Evolutionary conservation across 495 filamentous ascomycete genomes (phyloP).

Genomic region (Bathelium albidoporum): DNA sequence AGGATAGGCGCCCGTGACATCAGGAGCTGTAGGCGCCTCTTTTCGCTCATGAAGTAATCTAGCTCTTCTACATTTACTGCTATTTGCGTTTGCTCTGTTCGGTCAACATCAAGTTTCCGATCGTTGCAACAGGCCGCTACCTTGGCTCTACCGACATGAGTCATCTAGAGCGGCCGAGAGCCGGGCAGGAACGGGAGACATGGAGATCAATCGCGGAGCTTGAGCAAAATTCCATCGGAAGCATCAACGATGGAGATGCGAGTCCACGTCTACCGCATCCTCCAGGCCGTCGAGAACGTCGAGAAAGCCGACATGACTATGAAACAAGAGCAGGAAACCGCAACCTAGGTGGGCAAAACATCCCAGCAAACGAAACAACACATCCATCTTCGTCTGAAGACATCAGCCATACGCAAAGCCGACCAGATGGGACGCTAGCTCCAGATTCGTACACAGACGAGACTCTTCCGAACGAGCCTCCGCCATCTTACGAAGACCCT

Average conservation of each 20-base stretch:
- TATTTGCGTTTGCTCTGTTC: too few species aligned
- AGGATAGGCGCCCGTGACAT: too few species aligned
- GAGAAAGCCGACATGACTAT: neutral
- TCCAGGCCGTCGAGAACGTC: neutral
- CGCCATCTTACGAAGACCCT: neutral
- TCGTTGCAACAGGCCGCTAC: neutral
- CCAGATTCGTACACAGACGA: neutral
- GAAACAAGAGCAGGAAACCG: neutral
- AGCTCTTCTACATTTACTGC: too few species aligned
- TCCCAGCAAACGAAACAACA: neutral
- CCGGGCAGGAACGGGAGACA: neutral
- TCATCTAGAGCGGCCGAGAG: neutral
- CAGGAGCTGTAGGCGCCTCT: too few species aligned
- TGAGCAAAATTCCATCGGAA: neutral
- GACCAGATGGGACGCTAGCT: neutral
- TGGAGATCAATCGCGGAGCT: neutral
- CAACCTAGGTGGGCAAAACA: neutral
- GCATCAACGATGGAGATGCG: neutral
- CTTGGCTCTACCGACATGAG: neutral
- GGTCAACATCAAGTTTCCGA: too few species aligned
- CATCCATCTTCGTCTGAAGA: neutral
- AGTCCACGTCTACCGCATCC: neutral
- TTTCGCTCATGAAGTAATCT: too few species aligned
- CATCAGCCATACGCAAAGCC: neutral
- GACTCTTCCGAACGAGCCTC: neutral